Base-by-base conservation (phyloP, 306 rosid species). In the Medicago ruthenica region DNA sequence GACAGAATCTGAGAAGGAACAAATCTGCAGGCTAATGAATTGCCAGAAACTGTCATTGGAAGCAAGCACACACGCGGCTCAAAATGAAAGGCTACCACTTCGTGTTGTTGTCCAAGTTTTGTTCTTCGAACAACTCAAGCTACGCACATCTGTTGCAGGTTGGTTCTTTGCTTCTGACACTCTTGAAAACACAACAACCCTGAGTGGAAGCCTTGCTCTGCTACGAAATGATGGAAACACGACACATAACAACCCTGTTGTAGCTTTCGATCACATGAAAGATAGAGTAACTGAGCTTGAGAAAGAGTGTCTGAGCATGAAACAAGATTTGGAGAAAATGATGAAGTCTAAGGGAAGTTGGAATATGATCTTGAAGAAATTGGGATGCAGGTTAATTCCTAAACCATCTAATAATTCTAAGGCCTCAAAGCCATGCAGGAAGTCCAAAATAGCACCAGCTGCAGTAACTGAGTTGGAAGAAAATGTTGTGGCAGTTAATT, bases 1-100 rank as follows among this genome's bases (percentile, higher is more conserved):
- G 66, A 87, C 92, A 60, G 96, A 91, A 55, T 84, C 90, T 0
- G 97, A 93, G 86, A 93, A 84, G 90, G 98, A 91, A 76, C 97
- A 93, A 77, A 77, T 93, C 39, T 91, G 96, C 83, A 77, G 90
- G 88, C 85, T 91, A 20, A 84, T 93, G 90, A 93, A 93, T 70
- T 93, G 96, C 91, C 98, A 91, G 85, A 93, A 93, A 83, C 91
- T 93, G 14, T 93, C 97, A 48, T 42, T 93, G 80, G 98, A 93
- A 86, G 96, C 93, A 61, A 93, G 96, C 92, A 91, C 92, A 4
- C 98, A 93, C 21, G 97, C 97, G n/a, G 92, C 97, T 8, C 96
- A 93, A 79, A 93, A 93, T 15, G 98, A 93, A 86, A 85, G 97
- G 88, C 72, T 93, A 11, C 98, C 98, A 0, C 97, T 93, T 39